These are phyloP conservation scores for Dactylella cylindrospora DNA, from an alignment of 2,329 filamentous ascomycete species.

Conservation along the genomic window DNA sequence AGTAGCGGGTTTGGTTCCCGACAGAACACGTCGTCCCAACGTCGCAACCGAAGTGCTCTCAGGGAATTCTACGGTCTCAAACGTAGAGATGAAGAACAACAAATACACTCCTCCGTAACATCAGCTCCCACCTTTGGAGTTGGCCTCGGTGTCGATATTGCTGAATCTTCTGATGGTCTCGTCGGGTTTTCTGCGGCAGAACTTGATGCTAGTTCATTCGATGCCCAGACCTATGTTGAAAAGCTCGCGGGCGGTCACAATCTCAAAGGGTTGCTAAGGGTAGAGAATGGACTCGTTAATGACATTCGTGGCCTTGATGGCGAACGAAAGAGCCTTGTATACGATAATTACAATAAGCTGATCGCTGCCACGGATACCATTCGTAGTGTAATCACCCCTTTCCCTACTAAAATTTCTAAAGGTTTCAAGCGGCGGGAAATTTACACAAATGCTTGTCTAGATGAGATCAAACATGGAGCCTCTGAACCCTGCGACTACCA, in stretches of 20 bases:
- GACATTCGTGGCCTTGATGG: slow-evolving; percentile 86
- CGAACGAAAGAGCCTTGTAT: slow-evolving; percentile 94
- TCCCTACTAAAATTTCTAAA: neutral
- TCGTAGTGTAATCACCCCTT: slow-evolving; percentile 61
- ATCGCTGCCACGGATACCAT: slow-evolving; percentile 98
- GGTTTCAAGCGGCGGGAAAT: neutral
- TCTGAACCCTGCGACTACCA: slow-evolving; percentile 71
- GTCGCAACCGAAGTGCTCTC: slow-evolving; percentile 77
- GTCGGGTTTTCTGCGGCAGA: slow-evolving; percentile 58
- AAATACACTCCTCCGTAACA: slow-evolving; percentile 55
- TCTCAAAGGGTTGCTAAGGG: slow-evolving; percentile 67
- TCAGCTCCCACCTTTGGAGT: slow-evolving; percentile 51
- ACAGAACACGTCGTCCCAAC: slow-evolving; percentile 50
- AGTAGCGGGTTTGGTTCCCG: slow-evolving; percentile 54
- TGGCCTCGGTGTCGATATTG: slow-evolving; percentile 49
- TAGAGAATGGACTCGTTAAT: slow-evolving; percentile 69
- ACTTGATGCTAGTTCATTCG: slow-evolving; percentile 72
- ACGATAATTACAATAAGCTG: slow-evolving; percentile 97
- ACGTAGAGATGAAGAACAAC: slow-evolving; percentile 52
- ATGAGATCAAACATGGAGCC: slow-evolving; percentile 83
- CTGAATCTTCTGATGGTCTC: slow-evolving; percentile 50
- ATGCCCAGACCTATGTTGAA: slow-evolving; percentile 69
- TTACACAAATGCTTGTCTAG: slow-evolving; percentile 49
- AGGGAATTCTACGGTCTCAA: slow-evolving; percentile 93
- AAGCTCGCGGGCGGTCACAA: slow-evolving; percentile 63